These are phyloP conservation scores for Mucor plumbeus DNA, from an alignment of 371 early-diverging fungal genomes.

Conservation along the genomic window DNA sequence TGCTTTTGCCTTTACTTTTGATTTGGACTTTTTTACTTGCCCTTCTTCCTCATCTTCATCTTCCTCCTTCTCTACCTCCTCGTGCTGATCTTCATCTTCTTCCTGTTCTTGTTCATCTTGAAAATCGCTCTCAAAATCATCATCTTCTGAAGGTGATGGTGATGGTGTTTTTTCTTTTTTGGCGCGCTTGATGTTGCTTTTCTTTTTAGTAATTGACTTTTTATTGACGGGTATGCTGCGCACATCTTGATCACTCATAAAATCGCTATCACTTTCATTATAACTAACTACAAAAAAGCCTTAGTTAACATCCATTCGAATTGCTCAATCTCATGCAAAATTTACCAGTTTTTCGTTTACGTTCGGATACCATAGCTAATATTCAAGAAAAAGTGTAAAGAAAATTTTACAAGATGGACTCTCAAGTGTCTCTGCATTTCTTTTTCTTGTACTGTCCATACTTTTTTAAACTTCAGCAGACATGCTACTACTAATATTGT, in stretches of 20 bases:
- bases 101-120: neutral
- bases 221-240: conserved; percentile 11
- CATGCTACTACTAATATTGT: no score
- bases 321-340: no score
- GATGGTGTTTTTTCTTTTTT: neutral
- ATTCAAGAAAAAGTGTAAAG: neutral
- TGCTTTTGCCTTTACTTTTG: conserved; percentile 23
- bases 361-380: neutral
- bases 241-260: conserved; percentile 20
- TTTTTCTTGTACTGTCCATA: no score
- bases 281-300: conserved; percentile 11
- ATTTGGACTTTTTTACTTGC: conserved; percentile 12
- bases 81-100: neutral
- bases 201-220: neutral
- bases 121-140: conserved; percentile 9
- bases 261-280: conserved; percentile 20
- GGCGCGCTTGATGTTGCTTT: conserved; percentile 4
- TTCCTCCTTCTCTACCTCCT: conserved; percentile 4
- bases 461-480: no score
- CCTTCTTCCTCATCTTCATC: conserved; percentile 8
- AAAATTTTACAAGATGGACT: no score
- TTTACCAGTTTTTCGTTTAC: conserved; percentile 9
- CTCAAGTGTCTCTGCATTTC: no score
- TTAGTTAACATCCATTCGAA: neutral
- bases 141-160: neutral